A percentile compares a stretch with the other conserved stretches of the same genome.
These are phyloP conservation scores for Lactifluus volemus DNA, from an alignment of 768 basidiomycete species.

Conservation along the genomic window DNA sequence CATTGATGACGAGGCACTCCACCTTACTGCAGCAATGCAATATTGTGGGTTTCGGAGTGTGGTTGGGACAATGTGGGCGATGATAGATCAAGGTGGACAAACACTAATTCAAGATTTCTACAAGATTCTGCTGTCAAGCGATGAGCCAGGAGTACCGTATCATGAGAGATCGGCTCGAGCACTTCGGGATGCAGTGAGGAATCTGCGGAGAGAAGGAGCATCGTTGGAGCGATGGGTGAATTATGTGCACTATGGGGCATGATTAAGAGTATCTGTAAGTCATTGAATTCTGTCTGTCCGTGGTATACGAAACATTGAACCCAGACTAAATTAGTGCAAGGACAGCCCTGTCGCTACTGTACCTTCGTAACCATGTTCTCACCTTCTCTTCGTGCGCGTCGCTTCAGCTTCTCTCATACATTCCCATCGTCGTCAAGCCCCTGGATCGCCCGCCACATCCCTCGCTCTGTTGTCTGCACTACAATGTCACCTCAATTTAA, in stretches of 20 bases:
- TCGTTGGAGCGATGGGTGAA: conserved; percentile 1
- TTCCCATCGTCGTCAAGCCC: no score
- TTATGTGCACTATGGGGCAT: conserved; percentile 8
- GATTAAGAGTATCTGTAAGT: neutral
- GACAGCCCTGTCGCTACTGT: no score
- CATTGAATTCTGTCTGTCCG: neutral
- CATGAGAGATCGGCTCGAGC: neutral
- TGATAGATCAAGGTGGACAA: conserved; percentile 6
- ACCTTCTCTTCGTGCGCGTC: no score
- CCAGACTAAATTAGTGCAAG: no score
- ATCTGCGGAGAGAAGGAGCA: neutral
- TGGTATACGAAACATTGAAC: no score
- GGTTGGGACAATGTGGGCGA: conserved; percentile 13
- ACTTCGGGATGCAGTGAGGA: neutral
- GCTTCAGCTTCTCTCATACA: no score
- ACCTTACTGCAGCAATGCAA: conserved; percentile 13
- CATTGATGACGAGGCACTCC: conserved; percentile 9
- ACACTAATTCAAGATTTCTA: neutral
- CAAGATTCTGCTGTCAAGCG: neutral
- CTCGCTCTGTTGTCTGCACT: no score
- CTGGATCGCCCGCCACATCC: no score
- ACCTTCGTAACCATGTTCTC: no score
- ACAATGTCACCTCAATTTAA: no score
- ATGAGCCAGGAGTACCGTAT: neutral
- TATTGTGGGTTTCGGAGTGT: conserved; percentile 14